A percentile compares a stretch with the other conserved stretches of the same genome.
phyloP scores from a whole-genome alignment of 2,329 filamentous ascomycete species.

The Stachybotrys echinatus region DNA sequence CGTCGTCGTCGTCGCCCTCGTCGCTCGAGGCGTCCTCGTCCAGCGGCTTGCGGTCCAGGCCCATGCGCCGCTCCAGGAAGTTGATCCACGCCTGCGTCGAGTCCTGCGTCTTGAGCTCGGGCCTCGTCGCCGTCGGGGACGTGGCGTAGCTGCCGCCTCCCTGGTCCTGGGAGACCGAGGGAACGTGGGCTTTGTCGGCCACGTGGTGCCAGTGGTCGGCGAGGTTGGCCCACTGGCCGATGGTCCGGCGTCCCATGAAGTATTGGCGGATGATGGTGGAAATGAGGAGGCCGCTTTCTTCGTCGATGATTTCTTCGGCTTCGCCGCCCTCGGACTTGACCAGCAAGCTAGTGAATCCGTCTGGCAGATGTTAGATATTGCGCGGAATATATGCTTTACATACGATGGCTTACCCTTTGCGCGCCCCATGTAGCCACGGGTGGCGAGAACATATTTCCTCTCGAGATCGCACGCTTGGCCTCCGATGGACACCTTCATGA shows the following conservation, averaged over 20 bases:
- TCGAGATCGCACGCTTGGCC: constrained; percentile 56
- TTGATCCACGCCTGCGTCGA: constrained; percentile 26
- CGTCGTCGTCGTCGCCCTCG: constrained; percentile 34
- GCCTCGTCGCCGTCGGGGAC: constrained; percentile 29
- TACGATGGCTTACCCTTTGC: constrained; percentile 54
- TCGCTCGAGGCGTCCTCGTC: constrained; percentile 36
- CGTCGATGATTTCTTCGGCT: constrained; percentile 72
- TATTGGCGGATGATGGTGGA: constrained; percentile 85
- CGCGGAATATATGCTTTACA: not conserved
- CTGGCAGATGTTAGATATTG: constrained; percentile 25
- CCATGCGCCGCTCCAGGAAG: constrained; percentile 30
- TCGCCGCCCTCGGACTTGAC: constrained; percentile 69
- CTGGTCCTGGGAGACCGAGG: constrained; percentile 12
- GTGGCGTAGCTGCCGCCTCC: constrained; percentile 7
- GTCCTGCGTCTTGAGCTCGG: constrained; percentile 11
- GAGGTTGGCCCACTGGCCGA: constrained; percentile 75
- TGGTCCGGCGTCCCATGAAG: constrained; percentile 78
- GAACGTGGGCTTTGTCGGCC: constrained; percentile 53
- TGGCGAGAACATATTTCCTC: constrained; percentile 67
- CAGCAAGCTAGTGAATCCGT: constrained; percentile 75
- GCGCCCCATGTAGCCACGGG: constrained; percentile 81
- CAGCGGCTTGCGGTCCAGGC: constrained; percentile 24
- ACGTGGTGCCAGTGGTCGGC: constrained; percentile 64
- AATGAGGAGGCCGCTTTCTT: constrained; percentile 83
- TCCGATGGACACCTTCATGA: constrained; percentile 57